Base-by-base conservation (phyloP, 345 rosid genomes). In the Toxicodendron radicans region DNA sequence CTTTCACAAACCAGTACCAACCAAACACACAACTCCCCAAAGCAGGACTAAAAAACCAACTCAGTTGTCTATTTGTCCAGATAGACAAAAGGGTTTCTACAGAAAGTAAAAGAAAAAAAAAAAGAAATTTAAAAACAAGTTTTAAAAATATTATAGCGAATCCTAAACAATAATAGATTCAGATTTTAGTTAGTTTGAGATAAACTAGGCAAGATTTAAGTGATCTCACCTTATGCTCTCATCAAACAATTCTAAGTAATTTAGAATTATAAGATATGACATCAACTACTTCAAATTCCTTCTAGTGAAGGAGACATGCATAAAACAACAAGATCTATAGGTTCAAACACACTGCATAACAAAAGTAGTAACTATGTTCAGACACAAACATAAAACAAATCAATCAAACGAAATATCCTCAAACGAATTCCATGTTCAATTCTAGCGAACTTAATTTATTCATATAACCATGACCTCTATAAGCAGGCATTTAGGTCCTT, bases 1-100 rank as follows among this genome's bases (percentile, higher is more conserved):
- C 45, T 18, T 74, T 32, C n/a, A 64, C 75, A n/a, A 56, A 75
- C 57, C 48, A 63, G 61, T 65, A 65, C 27, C 43, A 70, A 53
- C 48, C n/a, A 73, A 54, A 21, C 45, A 33, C 73, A 63, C 73
- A 53, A 30, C 12, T 51, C 56, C 73, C 32, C 43, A 57, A 77
- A 61, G n/a, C n/a, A n/a, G n/a, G n/a, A n/a, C n/a, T n/a, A n/a
- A n/a, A n/a, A n/a, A n/a, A n/a, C n/a, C n/a, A n/a, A n/a, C n/a
- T n/a, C n/a, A n/a, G n/a, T n/a, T n/a, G n/a, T n/a, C n/a, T n/a
- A n/a, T n/a, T n/a, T n/a, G n/a, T n/a, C n/a, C n/a, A n/a, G n/a
- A n/a, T n/a, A n/a, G n/a, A n/a, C n/a, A n/a, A n/a, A n/a, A n/a
- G n/a, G n/a, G n/a, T n/a, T n/a, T n/a, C n/a, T n/a, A n/a, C n/a